Base-by-base conservation (phyloP, 257 asterid genomes). In the Lycium barbarum region DNA sequence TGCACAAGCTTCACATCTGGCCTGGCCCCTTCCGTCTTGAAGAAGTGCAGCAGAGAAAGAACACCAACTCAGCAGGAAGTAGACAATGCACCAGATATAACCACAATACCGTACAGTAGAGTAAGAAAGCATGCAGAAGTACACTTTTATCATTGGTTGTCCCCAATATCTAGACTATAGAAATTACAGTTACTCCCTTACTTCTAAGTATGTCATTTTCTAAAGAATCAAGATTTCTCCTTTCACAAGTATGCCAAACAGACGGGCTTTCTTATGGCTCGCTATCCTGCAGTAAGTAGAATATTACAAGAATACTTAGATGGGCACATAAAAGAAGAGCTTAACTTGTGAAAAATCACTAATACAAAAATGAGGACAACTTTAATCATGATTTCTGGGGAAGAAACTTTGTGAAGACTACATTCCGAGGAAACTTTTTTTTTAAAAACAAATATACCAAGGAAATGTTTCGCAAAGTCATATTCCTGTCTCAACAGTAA, bases 331-430 rank as follows among this genome's bases (percentile, higher is more conserved):
- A 17, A 40, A 40, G 15, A 71, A 18, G 17, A 71, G 35, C 55
- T 18, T 40, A 17, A 70, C 26, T 4, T 9, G 15, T 38, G 79
- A 43, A 71, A 43, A 72, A n/a, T 72, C 80, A 71, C 22, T 18
- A 18, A 11, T 18, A 43, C 57, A n/a, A 71, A 40, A 17, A 43
- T 72, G 57, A 72, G 35, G 79, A 71, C 55, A 71, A 9, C 55
- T 17, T 62, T 62, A 8, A 71, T 71, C 79, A 71, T 71, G 8
- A 71, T 71, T 36, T 71, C 79, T 71, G 7, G 55, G 54, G 55
- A 40, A 71, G 55, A 71, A 8, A 70, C 13, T 40, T 71, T 40
- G 53, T 68, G 3, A 71, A 38, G 35, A 40, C 79, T 18, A 71
- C 26, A 40, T 40, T 71, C 54, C 17, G 54, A 20, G 54, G 54